These are phyloP conservation scores for Escovopsis sp. DNA, from an alignment of 2,329 filamentous ascomycete genomes.

Conservation along the genomic window DNA sequence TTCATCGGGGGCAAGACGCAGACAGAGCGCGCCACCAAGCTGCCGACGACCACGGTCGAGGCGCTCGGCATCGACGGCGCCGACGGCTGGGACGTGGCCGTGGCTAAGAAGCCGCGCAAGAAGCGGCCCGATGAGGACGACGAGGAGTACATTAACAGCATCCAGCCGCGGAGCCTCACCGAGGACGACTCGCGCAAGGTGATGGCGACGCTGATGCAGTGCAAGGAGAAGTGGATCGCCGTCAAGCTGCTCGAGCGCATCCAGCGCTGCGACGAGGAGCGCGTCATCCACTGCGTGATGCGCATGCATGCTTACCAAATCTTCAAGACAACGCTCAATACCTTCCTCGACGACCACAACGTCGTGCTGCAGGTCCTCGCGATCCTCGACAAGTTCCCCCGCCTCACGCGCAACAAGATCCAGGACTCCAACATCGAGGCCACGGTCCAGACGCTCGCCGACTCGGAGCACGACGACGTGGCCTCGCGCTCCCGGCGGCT, in stretches of 20 bases:
- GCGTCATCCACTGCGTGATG: constrained; percentile 74
- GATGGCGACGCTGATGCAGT: constrained; percentile 93
- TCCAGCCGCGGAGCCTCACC: constrained; percentile 63
- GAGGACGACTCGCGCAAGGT: constrained; percentile 81
- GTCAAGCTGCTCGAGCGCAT: constrained; percentile 87
- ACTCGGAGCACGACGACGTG: constrained; percentile 60
- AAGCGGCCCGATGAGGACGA: constrained; percentile 87
- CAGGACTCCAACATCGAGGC: constrained; percentile 88
- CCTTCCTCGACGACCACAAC: constrained; percentile 80
- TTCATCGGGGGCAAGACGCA: constrained; percentile 97
- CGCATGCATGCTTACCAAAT: constrained; percentile 97
- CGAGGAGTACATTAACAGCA: constrained; percentile 86
- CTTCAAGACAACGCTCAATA: constrained; percentile 69
- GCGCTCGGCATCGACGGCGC: constrained; percentile 88
- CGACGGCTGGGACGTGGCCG: constrained; percentile 81
- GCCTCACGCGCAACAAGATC: constrained; percentile 92
- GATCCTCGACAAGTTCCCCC: constrained; percentile 76
- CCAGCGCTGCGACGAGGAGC: constrained; percentile 72
- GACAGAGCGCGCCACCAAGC: constrained; percentile 84
- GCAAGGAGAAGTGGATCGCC: constrained; percentile 98
- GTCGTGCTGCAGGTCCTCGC: constrained; percentile 79
- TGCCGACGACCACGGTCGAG: constrained; percentile 79
- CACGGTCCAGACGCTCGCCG: constrained; percentile 53
- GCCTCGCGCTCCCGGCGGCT: constrained; percentile 54
- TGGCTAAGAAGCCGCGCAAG: constrained; percentile 80